Evolutionary conservation across 495 filamentous ascomycete species (phyloP).

Genomic region (Xylaria venustula): DNA sequence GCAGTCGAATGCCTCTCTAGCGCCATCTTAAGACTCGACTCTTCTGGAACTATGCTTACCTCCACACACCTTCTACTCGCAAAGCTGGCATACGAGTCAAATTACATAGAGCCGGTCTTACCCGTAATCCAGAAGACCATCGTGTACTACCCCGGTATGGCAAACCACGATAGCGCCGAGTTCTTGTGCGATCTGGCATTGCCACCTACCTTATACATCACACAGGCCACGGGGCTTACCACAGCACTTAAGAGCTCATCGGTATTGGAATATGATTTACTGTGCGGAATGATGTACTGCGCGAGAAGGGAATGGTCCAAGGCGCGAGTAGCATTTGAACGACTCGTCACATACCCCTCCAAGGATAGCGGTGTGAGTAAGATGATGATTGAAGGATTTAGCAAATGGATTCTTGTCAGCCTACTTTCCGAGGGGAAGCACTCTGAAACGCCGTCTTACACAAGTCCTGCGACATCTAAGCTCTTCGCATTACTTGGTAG

Average conservation of each 20-base stretch:
- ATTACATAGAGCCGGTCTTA: constrained; percentile 55
- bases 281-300: constrained; percentile 78
- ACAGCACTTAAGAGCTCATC: constrained; percentile 53
- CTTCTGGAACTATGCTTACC: constrained; percentile 68
- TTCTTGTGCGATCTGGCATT: constrained; percentile 33
- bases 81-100: constrained; percentile 53
- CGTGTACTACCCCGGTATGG: constrained; percentile 59
- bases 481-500: constrained; percentile 58
- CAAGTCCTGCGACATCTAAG: constrained; percentile 51
- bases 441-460: constrained; percentile 31
- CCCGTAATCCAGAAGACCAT: constrained; percentile 68
- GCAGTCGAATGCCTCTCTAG: constrained; percentile 60
- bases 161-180: constrained; percentile 23
- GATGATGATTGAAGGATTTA: constrained; percentile 86
- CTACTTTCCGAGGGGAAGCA: constrained; percentile 71
- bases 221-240: constrained; percentile 56
- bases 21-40: constrained; percentile 71
- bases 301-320: constrained; percentile 67
- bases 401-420: constrained; percentile 85
- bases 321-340: constrained; percentile 68
- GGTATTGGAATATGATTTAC: constrained; percentile 75
- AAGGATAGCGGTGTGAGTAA: constrained; percentile 59
- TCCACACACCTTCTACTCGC: constrained; percentile 61
- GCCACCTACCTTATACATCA: constrained; percentile 51
- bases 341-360: constrained; percentile 64